Evolutionary conservation across 306 rosid genomes (phyloP).

Genomic region (Macrotyloma uniflorum): DNA sequence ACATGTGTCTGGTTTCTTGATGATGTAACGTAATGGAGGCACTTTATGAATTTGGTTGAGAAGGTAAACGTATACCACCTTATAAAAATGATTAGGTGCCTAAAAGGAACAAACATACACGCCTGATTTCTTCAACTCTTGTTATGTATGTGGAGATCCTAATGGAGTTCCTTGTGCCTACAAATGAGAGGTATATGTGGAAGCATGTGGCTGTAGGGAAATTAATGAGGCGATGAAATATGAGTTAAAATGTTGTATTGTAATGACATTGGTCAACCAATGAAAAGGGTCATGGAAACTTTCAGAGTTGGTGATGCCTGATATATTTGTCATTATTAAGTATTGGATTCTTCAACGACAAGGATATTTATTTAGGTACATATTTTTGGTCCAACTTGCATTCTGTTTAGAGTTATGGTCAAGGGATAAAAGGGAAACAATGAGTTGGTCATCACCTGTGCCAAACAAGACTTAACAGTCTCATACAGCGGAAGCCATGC

Average conservation of each 20-base stretch:
- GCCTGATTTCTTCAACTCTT: constrained; percentile 46
- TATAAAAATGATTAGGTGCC: constrained; percentile 36
- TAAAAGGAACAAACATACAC: constrained; percentile 9
- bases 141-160: constrained; percentile 31
- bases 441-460: constrained; percentile 37
- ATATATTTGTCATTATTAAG: constrained; percentile 31
- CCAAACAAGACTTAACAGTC: constrained; percentile 45
- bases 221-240: constrained; percentile 25
- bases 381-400: constrained; percentile 18
- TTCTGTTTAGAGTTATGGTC: constrained; percentile 39
- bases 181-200: constrained; percentile 39
- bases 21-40: constrained; percentile 1
- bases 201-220: constrained; percentile 14
- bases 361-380: constrained; percentile 21
- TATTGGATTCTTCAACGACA: background rate
- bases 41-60: constrained; percentile 44
- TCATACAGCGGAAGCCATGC: constrained; percentile 47
- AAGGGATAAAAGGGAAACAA: constrained; percentile 27
- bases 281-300: constrained; percentile 38
- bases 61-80: constrained; percentile 45
- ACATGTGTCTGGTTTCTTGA: constrained; percentile 24
- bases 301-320: constrained; percentile 30
- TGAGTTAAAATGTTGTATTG: constrained; percentile 25
- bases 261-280: constrained; percentile 37
- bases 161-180: constrained; percentile 46